A percentile compares a stretch with the other conserved stretches of the same genome.
phyloP scores from a whole-genome alignment of 176 grass and related monocot genomes.

The Alopecurus myosuroides region DNA sequence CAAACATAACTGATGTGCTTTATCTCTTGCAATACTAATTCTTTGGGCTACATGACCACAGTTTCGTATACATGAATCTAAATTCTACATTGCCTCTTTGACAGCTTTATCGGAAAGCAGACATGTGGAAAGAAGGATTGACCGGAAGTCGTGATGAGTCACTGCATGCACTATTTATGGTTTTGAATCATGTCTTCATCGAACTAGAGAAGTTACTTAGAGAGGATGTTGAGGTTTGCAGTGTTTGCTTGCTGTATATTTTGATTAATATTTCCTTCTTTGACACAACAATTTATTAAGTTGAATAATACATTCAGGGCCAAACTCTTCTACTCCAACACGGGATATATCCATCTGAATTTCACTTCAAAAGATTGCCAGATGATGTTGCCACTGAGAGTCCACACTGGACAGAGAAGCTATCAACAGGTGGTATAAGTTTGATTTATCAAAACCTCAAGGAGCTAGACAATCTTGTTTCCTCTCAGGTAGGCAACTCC shows the following conservation, averaged over 20 bases:
- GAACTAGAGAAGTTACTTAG: neutral
- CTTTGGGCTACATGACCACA: neutral
- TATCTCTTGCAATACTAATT: too few relatives aligned
- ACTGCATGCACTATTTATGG: neutral
- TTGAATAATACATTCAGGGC: too few relatives aligned
- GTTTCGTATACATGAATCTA: neutral
- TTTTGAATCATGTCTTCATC: neutral
- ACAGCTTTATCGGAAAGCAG: neutral
- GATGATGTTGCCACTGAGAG: slow-evolving; percentile 15
- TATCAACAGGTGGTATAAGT: slow-evolving; percentile 43
- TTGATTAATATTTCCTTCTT: too few relatives aligned
- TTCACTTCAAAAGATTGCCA: slow-evolving; percentile 52
- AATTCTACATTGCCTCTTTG: neutral
- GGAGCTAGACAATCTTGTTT: slow-evolving; percentile 48
- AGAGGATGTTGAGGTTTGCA: neutral
- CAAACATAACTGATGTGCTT: neutral
- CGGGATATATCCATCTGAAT: slow-evolving; percentile 14
- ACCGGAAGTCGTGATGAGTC: neutral
- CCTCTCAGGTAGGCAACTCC: neutral
- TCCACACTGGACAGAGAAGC: slow-evolving; percentile 50
- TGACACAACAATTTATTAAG: too few relatives aligned
- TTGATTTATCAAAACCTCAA: slow-evolving; percentile 80
- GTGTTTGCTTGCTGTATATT: neutral
- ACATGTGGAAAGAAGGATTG: neutral
- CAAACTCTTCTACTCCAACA: too few relatives aligned